Conservation (phyloP, 257 asterid species). For the Verbena officinalis region DNA sequence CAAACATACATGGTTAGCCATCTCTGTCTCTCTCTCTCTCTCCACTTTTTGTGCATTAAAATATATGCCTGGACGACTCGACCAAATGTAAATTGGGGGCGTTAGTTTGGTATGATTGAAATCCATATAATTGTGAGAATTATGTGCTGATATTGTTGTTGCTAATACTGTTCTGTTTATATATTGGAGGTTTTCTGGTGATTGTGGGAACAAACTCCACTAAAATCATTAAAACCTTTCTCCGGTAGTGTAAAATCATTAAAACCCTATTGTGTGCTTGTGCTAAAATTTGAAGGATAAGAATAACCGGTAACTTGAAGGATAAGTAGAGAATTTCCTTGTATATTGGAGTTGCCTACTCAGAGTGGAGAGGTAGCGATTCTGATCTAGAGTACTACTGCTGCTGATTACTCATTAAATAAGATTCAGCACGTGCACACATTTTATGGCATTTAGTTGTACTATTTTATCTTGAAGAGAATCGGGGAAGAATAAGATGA, state of each 20-base stretch:
- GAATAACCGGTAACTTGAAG: no score
- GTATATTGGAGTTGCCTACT: background rate
- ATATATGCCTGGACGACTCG: no score
- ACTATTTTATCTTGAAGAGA: no score
- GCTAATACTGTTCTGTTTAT: background rate
- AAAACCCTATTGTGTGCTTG: slow-evolving; percentile 9
- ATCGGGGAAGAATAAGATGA: no score
- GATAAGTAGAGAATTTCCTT: no score
- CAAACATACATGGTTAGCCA: slow-evolving; percentile 70
- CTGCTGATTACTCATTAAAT: background rate
- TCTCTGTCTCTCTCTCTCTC: slow-evolving; percentile 2
- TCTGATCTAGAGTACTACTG: background rate
- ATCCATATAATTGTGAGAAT: no score
- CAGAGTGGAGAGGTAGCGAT: background rate
- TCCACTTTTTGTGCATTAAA: slow-evolving; percentile 3
- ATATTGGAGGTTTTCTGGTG: background rate
- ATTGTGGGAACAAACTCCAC: background rate
- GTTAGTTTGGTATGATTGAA: background rate
- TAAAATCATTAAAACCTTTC: background rate
- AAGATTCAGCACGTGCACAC: background rate
- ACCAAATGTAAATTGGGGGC: slow-evolving; percentile 4
- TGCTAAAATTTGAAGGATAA: no score
- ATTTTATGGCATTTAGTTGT: background rate
- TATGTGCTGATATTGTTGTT: background rate
- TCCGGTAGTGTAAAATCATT: no score